Conservation (phyloP, 257 asterid species). For the Solanum bulbocastanum region DNA sequence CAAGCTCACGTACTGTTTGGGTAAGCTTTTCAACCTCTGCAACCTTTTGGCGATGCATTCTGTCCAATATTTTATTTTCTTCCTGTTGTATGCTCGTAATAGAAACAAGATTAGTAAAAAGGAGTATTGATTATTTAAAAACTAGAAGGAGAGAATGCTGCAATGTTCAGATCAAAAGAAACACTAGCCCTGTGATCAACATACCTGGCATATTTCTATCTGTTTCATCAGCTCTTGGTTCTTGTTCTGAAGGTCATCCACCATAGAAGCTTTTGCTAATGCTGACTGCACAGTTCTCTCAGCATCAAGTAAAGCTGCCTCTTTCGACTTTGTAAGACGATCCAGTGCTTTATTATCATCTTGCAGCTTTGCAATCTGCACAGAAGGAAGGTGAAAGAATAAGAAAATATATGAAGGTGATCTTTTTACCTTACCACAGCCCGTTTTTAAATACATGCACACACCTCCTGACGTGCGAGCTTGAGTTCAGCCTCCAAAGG, state of each 20-base stretch:
- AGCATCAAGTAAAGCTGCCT: slow-evolving; percentile 92
- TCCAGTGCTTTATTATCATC: slow-evolving; percentile 94
- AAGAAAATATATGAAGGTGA: background rate
- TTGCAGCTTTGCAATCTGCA: slow-evolving; percentile 82
- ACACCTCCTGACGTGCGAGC: slow-evolving; percentile 92
- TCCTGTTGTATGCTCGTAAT: slow-evolving; percentile 14
- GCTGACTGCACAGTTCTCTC: slow-evolving; percentile 94
- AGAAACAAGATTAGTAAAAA: background rate
- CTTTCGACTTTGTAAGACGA: slow-evolving; percentile 92
- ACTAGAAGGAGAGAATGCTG: background rate
- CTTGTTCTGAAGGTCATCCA: slow-evolving; percentile 94
- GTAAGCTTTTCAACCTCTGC: slow-evolving; percentile 19
- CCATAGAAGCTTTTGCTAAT: slow-evolving; percentile 95
- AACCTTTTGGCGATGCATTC: slow-evolving; percentile 14
- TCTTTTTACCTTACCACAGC: background rate
- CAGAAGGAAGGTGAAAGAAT: background rate
- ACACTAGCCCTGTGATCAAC: background rate
- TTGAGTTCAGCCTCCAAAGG: slow-evolving; percentile 95
- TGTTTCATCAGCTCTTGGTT: slow-evolving; percentile 97
- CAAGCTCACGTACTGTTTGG: slow-evolving; percentile 16
- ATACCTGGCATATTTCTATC: slow-evolving; percentile 93
- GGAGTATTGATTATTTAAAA: background rate
- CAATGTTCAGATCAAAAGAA: background rate
- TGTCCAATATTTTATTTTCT: slow-evolving; percentile 10
- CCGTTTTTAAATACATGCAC: slow-evolving; percentile 4